phyloP scores from a whole-genome alignment of 2,329 filamentous ascomycete genomes.

The Stemphylium beticola region DNA sequence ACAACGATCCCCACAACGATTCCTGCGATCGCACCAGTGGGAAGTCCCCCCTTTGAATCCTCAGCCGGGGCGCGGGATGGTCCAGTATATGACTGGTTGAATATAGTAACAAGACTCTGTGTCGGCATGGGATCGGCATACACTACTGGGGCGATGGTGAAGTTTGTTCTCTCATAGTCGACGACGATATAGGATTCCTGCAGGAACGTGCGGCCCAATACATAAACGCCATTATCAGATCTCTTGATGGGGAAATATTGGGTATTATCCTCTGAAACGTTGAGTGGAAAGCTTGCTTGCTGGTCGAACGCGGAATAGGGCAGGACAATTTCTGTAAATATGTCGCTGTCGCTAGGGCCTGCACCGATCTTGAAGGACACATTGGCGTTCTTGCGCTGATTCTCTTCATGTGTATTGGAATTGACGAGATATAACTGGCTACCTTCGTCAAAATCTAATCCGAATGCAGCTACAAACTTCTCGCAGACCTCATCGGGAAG shows the following conservation, averaged over 20 bases:
- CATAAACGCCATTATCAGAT: slow-evolving; percentile 28
- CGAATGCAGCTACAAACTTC: slow-evolving; percentile 44
- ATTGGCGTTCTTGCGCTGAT: slow-evolving; percentile 33
- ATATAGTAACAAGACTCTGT: slow-evolving; percentile 32
- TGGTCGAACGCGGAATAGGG: slow-evolving; percentile 41
- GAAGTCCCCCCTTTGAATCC: slow-evolving; percentile 22
- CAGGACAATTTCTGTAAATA: slow-evolving; percentile 30
- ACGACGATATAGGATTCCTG: slow-evolving; percentile 49
- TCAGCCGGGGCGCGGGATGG: not conserved
- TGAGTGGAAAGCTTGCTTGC: slow-evolving; percentile 14
- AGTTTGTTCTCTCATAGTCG: slow-evolving; percentile 46
- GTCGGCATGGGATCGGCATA: slow-evolving; percentile 30
- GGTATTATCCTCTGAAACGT: slow-evolving; percentile 9
- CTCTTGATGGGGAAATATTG: slow-evolving; percentile 44
- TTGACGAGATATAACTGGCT: slow-evolving; percentile 47
- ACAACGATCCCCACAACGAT: slow-evolving; percentile 44
- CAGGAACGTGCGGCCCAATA: slow-evolving; percentile 45
- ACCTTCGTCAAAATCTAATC: slow-evolving; percentile 41
- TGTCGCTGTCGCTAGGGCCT: slow-evolving; percentile 7
- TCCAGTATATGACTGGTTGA: slow-evolving; percentile 22
- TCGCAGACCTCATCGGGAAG: slow-evolving; percentile 46
- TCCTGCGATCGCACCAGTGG: slow-evolving; percentile 41
- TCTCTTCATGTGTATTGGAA: slow-evolving; percentile 27
- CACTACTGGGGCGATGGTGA: slow-evolving; percentile 38
- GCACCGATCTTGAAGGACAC: slow-evolving; percentile 35